Conservation (phyloP, 2,329 filamentous ascomycete genomes). For the Colletotrichum caudatum region DNA sequence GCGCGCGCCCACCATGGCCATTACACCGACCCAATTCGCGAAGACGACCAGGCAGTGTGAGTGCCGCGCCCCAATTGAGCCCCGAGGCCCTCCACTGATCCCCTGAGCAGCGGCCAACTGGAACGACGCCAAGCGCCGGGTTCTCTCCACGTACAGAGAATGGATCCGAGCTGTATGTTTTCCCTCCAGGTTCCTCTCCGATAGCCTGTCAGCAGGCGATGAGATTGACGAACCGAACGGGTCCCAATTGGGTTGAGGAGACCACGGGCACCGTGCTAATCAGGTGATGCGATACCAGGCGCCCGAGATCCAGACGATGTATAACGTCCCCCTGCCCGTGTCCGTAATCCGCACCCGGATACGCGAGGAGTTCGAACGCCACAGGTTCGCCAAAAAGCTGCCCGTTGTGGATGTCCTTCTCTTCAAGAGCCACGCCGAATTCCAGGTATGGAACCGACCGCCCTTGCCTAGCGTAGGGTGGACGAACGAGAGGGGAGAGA, state of each 20-base stretch:
- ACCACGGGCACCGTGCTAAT: slow-evolving; percentile 7
- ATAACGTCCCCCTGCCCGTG: slow-evolving; percentile 90
- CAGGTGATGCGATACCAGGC: slow-evolving; percentile 67
- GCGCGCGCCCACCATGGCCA: slow-evolving; percentile 77
- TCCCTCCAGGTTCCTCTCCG: slow-evolving; percentile 1
- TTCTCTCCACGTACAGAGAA: slow-evolving; percentile 89
- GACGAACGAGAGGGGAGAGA: background rate
- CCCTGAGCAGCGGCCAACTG: slow-evolving; percentile 80
- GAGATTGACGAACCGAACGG: background rate
- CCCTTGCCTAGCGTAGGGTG: slow-evolving; percentile 28
- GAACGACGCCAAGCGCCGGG: slow-evolving; percentile 87
- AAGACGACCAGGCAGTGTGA: slow-evolving; percentile 82
- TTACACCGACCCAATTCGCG: slow-evolving; percentile 93
- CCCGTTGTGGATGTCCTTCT: slow-evolving; percentile 89
- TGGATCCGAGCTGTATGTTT: slow-evolving; percentile 94
- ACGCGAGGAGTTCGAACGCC: slow-evolving; percentile 95
- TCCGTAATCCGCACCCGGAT: slow-evolving; percentile 91
- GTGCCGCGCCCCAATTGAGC: slow-evolving; percentile 49
- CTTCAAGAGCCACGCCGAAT: slow-evolving; percentile 92
- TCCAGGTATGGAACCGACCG: slow-evolving; percentile 73
- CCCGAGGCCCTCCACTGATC: slow-evolving; percentile 51
- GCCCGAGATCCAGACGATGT: slow-evolving; percentile 97
- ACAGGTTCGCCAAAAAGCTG: slow-evolving; percentile 92
- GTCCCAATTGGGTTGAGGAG: too few species aligned
- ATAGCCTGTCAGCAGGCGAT: background rate